Percentiles rank a stretch among this genome's conserved stretches.
These are phyloP conservation scores for Austroboletus eburneus DNA, from an alignment of 768 basidiomycete genomes.

Conservation along the genomic window DNA sequence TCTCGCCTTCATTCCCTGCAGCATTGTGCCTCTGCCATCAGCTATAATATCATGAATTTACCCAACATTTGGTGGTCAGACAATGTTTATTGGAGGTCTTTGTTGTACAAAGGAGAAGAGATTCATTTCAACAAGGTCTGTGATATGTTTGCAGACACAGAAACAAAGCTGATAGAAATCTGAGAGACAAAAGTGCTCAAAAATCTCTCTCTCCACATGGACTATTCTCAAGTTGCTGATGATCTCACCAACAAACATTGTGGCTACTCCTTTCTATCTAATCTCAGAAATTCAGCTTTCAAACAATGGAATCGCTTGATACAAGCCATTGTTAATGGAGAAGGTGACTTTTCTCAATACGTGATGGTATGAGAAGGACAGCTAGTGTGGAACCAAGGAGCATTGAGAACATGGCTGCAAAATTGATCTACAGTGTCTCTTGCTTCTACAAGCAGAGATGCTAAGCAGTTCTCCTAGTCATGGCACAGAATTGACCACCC, in stretches of 20 bases:
- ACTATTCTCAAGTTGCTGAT: conserved; percentile 17
- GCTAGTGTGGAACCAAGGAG: background rate
- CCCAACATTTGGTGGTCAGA: conserved; percentile 7
- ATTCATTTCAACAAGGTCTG: background rate
- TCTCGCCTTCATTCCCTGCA: conserved; percentile 6
- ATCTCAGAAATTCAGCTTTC: background rate
- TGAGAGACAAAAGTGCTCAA: conserved; percentile 19
- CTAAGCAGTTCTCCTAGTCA: conserved; percentile 15
- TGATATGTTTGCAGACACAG: background rate
- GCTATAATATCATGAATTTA: background rate
- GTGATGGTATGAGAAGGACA: fast-evolving
- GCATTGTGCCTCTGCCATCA: background rate
- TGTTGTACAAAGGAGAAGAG: conserved; percentile 1
- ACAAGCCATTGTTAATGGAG: fast-evolving
- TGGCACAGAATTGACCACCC: conserved; percentile 1
- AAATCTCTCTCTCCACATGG: background rate
- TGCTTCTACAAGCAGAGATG: conserved; percentile 4
- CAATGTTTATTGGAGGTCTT: background rate
- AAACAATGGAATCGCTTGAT: background rate
- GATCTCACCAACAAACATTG: conserved; percentile 9
- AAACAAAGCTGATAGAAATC: background rate
- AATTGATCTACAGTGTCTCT: conserved; percentile 3
- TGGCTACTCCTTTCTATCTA: conserved; percentile 2
- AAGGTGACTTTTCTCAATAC: background rate
- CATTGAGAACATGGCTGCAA: conserved; percentile 1